Evolutionary conservation across 1,284 basidiomycete genomes (phyloP).

Genomic region (Heliocybe sulcata): DNA sequence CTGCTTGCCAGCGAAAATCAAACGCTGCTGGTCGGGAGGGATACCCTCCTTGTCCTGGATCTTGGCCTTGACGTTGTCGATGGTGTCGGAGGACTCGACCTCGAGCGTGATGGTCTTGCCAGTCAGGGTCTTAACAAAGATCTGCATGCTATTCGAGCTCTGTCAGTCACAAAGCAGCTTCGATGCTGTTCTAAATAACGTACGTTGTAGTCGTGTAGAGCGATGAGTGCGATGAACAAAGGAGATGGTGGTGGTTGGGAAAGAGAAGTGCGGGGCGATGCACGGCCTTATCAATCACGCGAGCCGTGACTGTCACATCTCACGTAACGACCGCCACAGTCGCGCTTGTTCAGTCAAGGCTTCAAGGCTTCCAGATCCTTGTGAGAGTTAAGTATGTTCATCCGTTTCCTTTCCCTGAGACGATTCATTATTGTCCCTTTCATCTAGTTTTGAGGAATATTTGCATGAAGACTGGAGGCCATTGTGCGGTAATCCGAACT

Average conservation of each 20-base stretch:
- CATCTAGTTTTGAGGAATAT: no score
- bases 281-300: not conserved
- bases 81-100: conserved; percentile 86
- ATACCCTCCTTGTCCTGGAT: conserved; percentile 83
- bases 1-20: conserved; percentile 83
- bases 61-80: conserved; percentile 84
- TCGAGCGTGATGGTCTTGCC: conserved; percentile 82
- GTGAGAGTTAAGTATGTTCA: no score
- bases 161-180: not conserved
- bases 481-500: no score
- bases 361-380: no score
- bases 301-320: not conserved
- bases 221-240: not conserved
- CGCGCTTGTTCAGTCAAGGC: no score
- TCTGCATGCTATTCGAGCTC: conserved; percentile 45
- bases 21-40: conserved; percentile 76
- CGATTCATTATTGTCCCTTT: no score
- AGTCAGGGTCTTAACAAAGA: conserved; percentile 74
- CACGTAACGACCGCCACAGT: not conserved
- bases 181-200: not conserved
- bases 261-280: not conserved
- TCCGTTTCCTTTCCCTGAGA: no score
- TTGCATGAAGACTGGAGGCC: no score
- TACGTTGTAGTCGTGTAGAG: not conserved
- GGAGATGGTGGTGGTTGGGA: not conserved